phyloP scores from a whole-genome alignment of 257 asterid species.

The Ligustrum vulgare region DNA sequence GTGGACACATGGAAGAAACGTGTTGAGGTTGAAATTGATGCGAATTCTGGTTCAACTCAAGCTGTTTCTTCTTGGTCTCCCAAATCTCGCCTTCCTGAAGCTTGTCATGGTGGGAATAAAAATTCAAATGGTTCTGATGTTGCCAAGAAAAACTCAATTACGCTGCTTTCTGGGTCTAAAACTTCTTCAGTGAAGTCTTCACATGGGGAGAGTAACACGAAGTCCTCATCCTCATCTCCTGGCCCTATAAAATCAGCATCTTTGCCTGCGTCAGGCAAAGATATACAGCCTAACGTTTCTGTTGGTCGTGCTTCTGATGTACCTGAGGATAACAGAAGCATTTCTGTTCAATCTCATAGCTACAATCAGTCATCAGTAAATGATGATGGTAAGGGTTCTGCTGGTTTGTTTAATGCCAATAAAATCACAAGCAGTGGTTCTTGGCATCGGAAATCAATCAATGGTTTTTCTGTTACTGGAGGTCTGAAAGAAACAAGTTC shows the following conservation, averaged over 20 bases:
- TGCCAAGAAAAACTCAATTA: slow-evolving; percentile 37
- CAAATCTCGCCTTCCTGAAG: slow-evolving; percentile 36
- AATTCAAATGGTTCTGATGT: slow-evolving; percentile 44
- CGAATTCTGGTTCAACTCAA: slow-evolving; percentile 44
- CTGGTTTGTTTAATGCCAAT: slow-evolving; percentile 31
- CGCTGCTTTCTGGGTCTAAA: slow-evolving; percentile 42
- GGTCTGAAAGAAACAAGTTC: slow-evolving; percentile 38
- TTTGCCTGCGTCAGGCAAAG: slow-evolving; percentile 46
- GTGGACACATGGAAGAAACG: slow-evolving; percentile 71
- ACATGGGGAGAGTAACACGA: slow-evolving; percentile 37
- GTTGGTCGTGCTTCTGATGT: slow-evolving; percentile 35
- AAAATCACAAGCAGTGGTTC: slow-evolving; percentile 32
- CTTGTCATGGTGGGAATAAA: slow-evolving; percentile 33
- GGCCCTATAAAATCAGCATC: slow-evolving; percentile 33
- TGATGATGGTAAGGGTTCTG: slow-evolving; percentile 45
- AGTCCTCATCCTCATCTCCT: slow-evolving; percentile 46
- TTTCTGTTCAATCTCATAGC: slow-evolving; percentile 48
- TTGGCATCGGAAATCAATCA: slow-evolving; percentile 29
- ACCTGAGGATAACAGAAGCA: slow-evolving; percentile 48
- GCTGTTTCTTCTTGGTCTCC: slow-evolving; percentile 39
- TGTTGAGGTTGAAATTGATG: slow-evolving; percentile 64
- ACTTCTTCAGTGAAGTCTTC: slow-evolving; percentile 36
- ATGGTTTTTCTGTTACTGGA: slow-evolving; percentile 34
- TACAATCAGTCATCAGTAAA: slow-evolving; percentile 30
- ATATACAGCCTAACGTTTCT: slow-evolving; percentile 36